These are phyloP conservation scores for Ustilago tritici DNA, from an alignment of 1,284 basidiomycete species.

Conservation along the genomic window DNA sequence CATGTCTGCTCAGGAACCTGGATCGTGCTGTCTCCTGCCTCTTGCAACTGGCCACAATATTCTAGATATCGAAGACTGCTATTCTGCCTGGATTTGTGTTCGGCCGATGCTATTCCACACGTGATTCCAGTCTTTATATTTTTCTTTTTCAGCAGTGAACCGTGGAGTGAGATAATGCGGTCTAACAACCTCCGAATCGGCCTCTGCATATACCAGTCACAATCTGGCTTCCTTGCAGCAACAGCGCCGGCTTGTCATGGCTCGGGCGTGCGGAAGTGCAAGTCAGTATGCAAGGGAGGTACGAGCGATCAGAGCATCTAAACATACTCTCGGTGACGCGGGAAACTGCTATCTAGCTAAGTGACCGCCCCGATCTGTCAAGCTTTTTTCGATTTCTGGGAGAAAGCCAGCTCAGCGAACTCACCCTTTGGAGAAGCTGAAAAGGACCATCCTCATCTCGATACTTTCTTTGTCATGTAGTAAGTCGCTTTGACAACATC, in stretches of 20 bases:
- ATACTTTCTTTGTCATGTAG: background rate
- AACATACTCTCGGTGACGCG: no score
- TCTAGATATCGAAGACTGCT: background rate
- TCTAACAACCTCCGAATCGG: background rate
- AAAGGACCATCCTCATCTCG: background rate
- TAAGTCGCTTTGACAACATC: background rate
- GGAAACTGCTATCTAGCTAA: no score
- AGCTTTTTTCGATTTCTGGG: no score
- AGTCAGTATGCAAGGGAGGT: no score
- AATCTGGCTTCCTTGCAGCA: no score
- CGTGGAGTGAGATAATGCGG: background rate
- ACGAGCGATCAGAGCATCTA: no score
- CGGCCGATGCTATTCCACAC: background rate
- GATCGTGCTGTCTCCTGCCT: background rate
- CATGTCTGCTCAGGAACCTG: background rate
- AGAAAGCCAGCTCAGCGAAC: no score
- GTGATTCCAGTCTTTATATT: background rate
- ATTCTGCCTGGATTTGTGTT: background rate
- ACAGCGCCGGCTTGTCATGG: no score
- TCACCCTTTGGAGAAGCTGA: no score
- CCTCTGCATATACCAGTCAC: no score
- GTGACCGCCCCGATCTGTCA: no score
- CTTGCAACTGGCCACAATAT: background rate
- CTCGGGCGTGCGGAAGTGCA: no score
- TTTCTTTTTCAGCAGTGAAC: background rate